Conservation (phyloP, 345 rosid species). For the Pseudoturritis turrita region DNA sequence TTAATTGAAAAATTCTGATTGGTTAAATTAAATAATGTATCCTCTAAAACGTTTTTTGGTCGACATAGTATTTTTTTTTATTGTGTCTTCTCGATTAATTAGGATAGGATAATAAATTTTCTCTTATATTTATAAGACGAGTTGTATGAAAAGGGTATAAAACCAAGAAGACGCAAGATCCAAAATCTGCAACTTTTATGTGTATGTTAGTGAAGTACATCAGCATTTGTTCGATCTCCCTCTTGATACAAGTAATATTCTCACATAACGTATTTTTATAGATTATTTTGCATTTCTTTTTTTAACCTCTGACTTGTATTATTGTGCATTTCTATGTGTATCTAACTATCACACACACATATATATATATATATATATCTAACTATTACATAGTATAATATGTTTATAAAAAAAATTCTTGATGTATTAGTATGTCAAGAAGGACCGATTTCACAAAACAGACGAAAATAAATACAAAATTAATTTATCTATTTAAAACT, state of each 20-base stretch:
- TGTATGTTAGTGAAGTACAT: slow-evolving; percentile 29
- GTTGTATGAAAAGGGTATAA: slow-evolving; percentile 17
- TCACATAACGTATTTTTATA: not conserved
- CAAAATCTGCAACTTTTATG: slow-evolving; percentile 33
- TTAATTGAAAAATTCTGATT: too few relatives aligned
- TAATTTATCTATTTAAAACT: not conserved
- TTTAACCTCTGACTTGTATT: slow-evolving; percentile 2
- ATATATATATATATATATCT: not conserved
- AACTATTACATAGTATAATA: not conserved
- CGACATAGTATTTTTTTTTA: too few relatives aligned
- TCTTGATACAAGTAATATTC: slow-evolving; percentile 25
- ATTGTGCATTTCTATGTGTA: slow-evolving; percentile 22
- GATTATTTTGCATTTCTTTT: not conserved
- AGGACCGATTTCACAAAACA: not conserved
- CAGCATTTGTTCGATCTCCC: slow-evolving; percentile 28
- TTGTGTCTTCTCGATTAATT: too few relatives aligned
- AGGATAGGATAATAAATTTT: not conserved
- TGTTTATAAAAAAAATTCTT: not conserved
- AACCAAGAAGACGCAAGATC: slow-evolving; percentile 38
- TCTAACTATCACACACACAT: not conserved
- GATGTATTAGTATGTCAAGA: not conserved
- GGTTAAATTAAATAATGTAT: too few relatives aligned
- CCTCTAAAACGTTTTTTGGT: too few relatives aligned
- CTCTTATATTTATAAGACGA: not conserved
- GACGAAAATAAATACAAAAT: not conserved